Base-by-base conservation (phyloP, 2,329 filamentous ascomycete genomes). In the Amauroascus niger region DNA sequence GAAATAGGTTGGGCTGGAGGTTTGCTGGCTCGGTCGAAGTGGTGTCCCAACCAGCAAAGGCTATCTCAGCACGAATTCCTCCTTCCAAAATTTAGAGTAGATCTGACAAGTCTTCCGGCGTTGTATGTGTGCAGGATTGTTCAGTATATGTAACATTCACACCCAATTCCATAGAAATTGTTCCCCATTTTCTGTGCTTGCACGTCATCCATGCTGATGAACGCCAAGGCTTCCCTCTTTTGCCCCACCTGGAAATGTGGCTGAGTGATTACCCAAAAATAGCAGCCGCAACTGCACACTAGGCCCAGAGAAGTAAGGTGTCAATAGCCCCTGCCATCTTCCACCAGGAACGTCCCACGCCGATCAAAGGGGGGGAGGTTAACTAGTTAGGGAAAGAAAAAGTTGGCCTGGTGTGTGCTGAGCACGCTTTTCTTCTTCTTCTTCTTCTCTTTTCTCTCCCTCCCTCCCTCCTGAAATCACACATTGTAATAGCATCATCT, bases 1-100 rank as follows among this genome's bases (percentile, higher is more conserved):
- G 69, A 80, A 82, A 67, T 78, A 74, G 59, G 61, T 16, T 9
- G 20, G 24, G 2, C 14, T n/a, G 11, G 18, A 35, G 45, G 44
- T 46, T 46, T 18, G 28, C 24, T 13, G 28, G 44, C 16, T 20
- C 14, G 33, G 33, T 33, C 44, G n/a, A n/a, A n/a, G n/a, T 33
- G 30, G 44, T 46, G n/a, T 6, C 14, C 39, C 39, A 24, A 14
- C 39, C 6, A 13, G 4, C 3, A 40, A 40, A 40, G 37, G 2
- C 37, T 40, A 16, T 18, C 13, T n/a, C n/a, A n/a, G n/a, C n/a
- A n/a, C n/a, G n/a, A n/a, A n/a, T n/a, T n/a, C n/a, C n/a, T n/a
- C n/a, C n/a, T n/a, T n/a, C n/a, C n/a, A n/a, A n/a, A n/a, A n/a
- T n/a, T n/a, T n/a, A n/a, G n/a, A n/a, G n/a, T n/a, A n/a, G n/a